Base-by-base conservation (phyloP, 2,329 filamentous ascomycete genomes). In the Tolypocladium ophioglossoides region DNA sequence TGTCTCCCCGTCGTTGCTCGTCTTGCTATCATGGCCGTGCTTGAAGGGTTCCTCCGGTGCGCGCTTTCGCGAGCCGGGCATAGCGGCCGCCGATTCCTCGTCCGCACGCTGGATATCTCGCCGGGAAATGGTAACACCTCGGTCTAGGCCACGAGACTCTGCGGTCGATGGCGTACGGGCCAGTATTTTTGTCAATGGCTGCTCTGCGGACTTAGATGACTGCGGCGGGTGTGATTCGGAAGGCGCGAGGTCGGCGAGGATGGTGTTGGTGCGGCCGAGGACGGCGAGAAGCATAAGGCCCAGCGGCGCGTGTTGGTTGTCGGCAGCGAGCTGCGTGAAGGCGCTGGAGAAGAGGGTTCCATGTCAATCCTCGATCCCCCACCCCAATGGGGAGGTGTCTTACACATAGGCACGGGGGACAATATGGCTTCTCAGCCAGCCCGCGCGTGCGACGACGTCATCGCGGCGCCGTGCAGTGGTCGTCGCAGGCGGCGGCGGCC, bases 301-400 rank as follows among this genome's bases (percentile, higher is more conserved):
- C 3, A 92, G 74, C 4, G 83, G 74, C 2, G 87, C 82, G 67
- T 88, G 88, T 63, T 90, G 87, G 37, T 78, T 81, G 66, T 91
- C 87, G 20, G 84, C 84, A 4, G 85, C 72, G 44, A 92, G 71
- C 58, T 84, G 85, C 1, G 84, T 83, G 66, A 92, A 91, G 1
- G 80, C 72, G 6, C 80, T 84, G 54, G 37, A 22, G 27, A 18
- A 14, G 10, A 14, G 18, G 16, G n/a, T 2, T 51, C 12, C 22
- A 18, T 16, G 27, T 24, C 39, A 40, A 50, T 12, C 27, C 7
- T 34, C 27, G 10, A n/a, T 20, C 18, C n/a, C 52, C 40, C 30
- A 22, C 9, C 37, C 22, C 14, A 32, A 50, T 24, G 41, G 39
- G 12, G 2, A 47, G n/a, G 27, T 16, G 30, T 61, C 68, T 59